Evolutionary conservation across 306 rosid genomes (phyloP).

Genomic region (Cucumis cinereus): DNA sequence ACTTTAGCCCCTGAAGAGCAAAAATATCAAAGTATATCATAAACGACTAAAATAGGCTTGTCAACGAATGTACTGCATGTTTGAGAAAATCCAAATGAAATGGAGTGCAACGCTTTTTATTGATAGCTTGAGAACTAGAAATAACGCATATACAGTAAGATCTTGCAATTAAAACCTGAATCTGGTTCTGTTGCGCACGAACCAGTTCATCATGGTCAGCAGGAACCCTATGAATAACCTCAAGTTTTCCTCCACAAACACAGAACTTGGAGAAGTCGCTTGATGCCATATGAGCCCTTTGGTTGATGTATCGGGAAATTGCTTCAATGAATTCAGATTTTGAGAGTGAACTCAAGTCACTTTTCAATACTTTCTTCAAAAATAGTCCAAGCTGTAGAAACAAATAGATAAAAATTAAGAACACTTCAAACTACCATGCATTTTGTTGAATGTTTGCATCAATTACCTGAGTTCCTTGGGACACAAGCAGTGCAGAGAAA

Average conservation of each 20-base stretch:
- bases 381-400: conserved; percentile 58
- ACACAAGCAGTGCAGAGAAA: conserved; percentile 75
- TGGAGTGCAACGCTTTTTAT: neutral
- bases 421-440: neutral
- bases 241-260: conserved; percentile 54
- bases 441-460: conserved; percentile 1
- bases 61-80: neutral
- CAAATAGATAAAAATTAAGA: neutral
- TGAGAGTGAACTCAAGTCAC: conserved; percentile 32
- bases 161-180: conserved; percentile 29
- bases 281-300: conserved; percentile 49
- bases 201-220: conserved; percentile 28
- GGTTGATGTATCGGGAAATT: conserved; percentile 47
- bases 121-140: neutral
- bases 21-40: neutral
- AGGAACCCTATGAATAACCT: conserved; percentile 22
- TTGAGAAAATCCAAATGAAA: neutral
- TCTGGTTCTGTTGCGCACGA: conserved; percentile 53
- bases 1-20: conserved; percentile 41
- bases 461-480: conserved; percentile 85
- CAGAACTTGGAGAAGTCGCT: conserved; percentile 63
- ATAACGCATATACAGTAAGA: neutral
- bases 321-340: conserved; percentile 57
- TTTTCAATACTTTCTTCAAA: conserved; percentile 68
- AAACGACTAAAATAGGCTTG: neutral